Evolutionary conservation across 2,329 filamentous ascomycete genomes (phyloP).

Genomic region (Ophiostoma ips): DNA sequence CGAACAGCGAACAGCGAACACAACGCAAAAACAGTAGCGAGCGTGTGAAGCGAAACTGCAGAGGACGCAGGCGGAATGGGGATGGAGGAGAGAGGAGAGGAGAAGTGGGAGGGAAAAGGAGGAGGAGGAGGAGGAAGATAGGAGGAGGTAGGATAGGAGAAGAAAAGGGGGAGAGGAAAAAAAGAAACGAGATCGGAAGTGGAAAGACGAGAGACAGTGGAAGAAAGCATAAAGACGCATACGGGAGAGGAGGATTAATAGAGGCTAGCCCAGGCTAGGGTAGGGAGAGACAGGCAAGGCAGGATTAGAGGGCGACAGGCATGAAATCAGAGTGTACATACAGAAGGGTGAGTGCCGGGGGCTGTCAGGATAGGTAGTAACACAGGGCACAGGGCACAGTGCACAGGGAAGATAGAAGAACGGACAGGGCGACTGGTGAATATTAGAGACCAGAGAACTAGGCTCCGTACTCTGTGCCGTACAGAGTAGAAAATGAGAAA

Average conservation of each 20-base stretch:
- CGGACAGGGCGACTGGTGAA: neutral
- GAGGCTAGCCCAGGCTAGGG: neutral
- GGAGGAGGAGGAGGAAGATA: neutral
- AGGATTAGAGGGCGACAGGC: neutral
- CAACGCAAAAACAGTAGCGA: neutral
- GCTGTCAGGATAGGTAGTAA: neutral
- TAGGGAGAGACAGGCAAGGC: neutral
- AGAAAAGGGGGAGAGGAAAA: neutral
- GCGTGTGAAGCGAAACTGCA: neutral
- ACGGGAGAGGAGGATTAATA: neutral
- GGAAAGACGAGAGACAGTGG: neutral
- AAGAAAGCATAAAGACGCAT: neutral
- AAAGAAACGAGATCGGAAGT: neutral
- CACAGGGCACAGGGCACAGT: too few species aligned
- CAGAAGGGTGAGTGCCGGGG: neutral
- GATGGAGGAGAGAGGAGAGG: neutral
- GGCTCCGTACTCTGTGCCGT: too few species aligned
- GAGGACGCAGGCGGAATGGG: neutral
- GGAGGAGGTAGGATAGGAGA: neutral
- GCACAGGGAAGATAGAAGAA: slow-evolving; percentile 1
- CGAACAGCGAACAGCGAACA: neutral
- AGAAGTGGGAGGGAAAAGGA: neutral
- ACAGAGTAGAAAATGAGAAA: too few species aligned
- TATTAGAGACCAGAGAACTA: neutral
- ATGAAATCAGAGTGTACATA: neutral